Percentiles rank a stretch among this genome's conserved stretches.
phyloP scores from a whole-genome alignment of 2,329 filamentous ascomycete genomes.

The Sporothrix mexicana region DNA sequence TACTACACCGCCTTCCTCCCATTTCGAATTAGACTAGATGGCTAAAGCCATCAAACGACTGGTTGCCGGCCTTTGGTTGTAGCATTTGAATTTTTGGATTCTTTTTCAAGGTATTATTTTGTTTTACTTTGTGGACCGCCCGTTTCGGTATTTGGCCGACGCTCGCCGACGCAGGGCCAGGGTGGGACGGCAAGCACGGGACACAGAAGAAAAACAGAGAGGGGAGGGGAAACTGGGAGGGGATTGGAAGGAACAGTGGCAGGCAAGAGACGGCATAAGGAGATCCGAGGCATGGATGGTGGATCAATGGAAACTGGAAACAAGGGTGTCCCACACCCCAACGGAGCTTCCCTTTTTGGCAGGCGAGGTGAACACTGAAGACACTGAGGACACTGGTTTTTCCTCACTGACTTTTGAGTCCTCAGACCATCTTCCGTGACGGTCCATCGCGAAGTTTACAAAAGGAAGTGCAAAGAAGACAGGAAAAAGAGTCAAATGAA shows the following conservation, averaged over 20 bases:
- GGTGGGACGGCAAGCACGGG: not conserved
- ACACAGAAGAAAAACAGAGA: not conserved
- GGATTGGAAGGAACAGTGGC: not conserved
- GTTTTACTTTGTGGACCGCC: not conserved
- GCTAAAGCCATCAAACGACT: not conserved
- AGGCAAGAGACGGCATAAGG: slow-evolving; percentile 15
- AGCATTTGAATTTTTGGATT: too few relatives aligned
- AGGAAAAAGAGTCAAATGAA: not conserved
- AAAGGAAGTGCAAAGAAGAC: not conserved
- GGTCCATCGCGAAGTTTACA: not conserved
- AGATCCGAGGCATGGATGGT: slow-evolving; percentile 5
- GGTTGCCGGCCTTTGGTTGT: not conserved
- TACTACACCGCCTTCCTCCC: not conserved
- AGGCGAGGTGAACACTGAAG: not conserved
- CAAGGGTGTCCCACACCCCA: not conserved
- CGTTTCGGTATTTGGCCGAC: slow-evolving; percentile 23
- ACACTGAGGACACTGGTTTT: too few relatives aligned
- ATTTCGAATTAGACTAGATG: not conserved
- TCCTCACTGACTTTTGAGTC: too few relatives aligned
- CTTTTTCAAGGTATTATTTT: not conserved
- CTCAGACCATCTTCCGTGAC: too few relatives aligned
- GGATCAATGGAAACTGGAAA: not conserved
- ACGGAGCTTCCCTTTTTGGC: slow-evolving; percentile 20
- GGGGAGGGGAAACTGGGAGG: not conserved
- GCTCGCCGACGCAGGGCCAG: slow-evolving; percentile 23